Evolutionary conservation across 495 filamentous ascomycete genomes (phyloP).

Genomic region (Lasiosphaeria ovina): DNA sequence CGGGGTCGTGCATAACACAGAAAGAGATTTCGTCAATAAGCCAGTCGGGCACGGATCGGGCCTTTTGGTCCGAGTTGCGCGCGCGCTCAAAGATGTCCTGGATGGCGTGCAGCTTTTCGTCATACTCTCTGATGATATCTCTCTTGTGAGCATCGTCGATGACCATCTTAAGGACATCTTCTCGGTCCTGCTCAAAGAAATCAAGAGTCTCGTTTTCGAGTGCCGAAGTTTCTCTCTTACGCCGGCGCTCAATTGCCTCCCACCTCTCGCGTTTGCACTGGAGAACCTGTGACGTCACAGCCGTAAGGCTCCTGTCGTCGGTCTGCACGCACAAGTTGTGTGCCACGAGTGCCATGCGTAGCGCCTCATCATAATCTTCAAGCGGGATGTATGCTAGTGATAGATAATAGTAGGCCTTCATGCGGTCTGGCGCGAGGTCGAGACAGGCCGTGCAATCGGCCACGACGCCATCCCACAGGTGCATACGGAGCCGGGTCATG

Average conservation of each 20-base stretch:
- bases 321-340: constrained; percentile 66
- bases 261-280: constrained; percentile 76
- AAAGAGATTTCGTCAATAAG: constrained; percentile 89
- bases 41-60: constrained; percentile 78
- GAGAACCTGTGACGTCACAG: constrained; percentile 66
- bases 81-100: constrained; percentile 61
- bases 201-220: constrained; percentile 55
- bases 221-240: constrained; percentile 45
- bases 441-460: constrained; percentile 76
- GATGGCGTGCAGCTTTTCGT: constrained; percentile 59
- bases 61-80: constrained; percentile 44
- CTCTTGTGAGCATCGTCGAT: constrained; percentile 46
- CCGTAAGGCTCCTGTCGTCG: constrained; percentile 58
- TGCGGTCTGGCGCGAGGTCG: constrained; percentile 57
- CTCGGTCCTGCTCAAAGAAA: constrained; percentile 35
- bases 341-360: constrained; percentile 66
- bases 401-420: constrained; percentile 85
- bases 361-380: constrained; percentile 70
- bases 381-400: constrained; percentile 79
- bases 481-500: constrained; percentile 74
- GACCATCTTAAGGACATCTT: constrained; percentile 27
- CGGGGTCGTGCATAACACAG: constrained; percentile 88
- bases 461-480: constrained; percentile 70
- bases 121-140: constrained; percentile 54
- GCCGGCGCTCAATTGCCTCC: constrained; percentile 54